Conservation (phyloP, 2,329 filamentous ascomycete species). For the Tympanopsis confertula region DNA sequence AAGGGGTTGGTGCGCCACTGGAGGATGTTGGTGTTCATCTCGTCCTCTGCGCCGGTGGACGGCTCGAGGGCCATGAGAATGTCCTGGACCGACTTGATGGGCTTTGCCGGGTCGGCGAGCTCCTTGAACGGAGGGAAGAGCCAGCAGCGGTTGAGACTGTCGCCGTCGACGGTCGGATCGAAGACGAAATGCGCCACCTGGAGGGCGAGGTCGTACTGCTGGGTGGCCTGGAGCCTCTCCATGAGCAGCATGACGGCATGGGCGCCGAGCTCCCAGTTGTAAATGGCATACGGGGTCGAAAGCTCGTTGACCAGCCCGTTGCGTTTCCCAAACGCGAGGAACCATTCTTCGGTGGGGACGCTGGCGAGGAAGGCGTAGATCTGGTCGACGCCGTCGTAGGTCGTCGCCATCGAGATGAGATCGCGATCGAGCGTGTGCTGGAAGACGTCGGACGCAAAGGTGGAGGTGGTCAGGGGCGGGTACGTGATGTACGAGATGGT, state of each 20-base stretch:
- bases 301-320: constrained; percentile 9
- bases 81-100: neutral
- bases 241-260: constrained; percentile 9
- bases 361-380: neutral
- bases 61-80: too few relatives aligned
- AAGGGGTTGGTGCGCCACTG: constrained; percentile 12
- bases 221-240: constrained; percentile 7
- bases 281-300: constrained; percentile 9
- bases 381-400: neutral
- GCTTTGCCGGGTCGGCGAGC: neutral
- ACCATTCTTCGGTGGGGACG: neutral
- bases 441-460: too few relatives aligned
- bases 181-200: constrained; percentile 10
- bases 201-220: constrained; percentile 12
- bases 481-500: too few relatives aligned
- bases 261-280: constrained; percentile 18
- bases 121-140: constrained; percentile 6
- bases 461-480: too few relatives aligned
- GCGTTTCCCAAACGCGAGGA: neutral
- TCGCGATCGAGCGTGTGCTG: too few relatives aligned
- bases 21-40: constrained; percentile 1
- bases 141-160: constrained; percentile 2
- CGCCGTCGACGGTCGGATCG: constrained; percentile 7
- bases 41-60: too few relatives aligned
- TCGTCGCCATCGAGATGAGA: too few relatives aligned